These are phyloP conservation scores for Alternaria atra DNA, from an alignment of 2,329 filamentous ascomycete species.

Conservation along the genomic window DNA sequence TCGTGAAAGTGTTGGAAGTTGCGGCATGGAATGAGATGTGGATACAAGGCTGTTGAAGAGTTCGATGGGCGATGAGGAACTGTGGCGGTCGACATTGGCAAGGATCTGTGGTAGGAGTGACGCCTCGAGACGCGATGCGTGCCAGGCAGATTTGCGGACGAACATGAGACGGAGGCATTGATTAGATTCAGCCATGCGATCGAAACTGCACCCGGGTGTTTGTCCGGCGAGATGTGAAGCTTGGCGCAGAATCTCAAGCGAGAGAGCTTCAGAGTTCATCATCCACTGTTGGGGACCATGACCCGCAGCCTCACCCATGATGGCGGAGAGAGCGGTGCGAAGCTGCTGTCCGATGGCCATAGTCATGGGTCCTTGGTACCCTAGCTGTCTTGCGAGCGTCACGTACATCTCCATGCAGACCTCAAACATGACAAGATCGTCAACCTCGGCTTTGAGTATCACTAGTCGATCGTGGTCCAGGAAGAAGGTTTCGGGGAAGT, in stretches of 20 bases:
- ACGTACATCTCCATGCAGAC: conserved; percentile 63
- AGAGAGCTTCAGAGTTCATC: conserved; percentile 54
- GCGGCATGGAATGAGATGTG: conserved; percentile 20
- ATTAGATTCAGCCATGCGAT: conserved; percentile 49
- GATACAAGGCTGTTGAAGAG: conserved; percentile 56
- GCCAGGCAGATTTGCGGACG: conserved; percentile 40
- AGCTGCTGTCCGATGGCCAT: conserved; percentile 35
- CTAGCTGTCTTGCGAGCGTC: conserved; percentile 35
- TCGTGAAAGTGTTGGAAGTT: conserved; percentile 20
- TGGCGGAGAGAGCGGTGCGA: conserved; percentile 49
- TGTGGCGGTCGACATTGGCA: conserved; percentile 39
- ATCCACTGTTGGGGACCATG: conserved; percentile 50
- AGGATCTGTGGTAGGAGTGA: conserved; percentile 40
- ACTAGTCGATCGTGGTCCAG: conserved; percentile 65
- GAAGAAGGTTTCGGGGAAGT: conserved; percentile 65
- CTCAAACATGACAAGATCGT: conserved; percentile 63
- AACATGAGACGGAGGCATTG: conserved; percentile 48
- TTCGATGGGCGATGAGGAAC: conserved; percentile 52
- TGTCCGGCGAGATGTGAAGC: conserved; percentile 48
- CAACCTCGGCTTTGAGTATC: conserved; percentile 62
- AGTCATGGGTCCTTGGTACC: conserved; percentile 34
- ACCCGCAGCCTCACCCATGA: conserved; percentile 46
- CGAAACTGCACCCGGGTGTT: conserved; percentile 39
- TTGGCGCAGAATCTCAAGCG: conserved; percentile 57
- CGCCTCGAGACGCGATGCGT: conserved; percentile 42